Percentiles rank a stretch among this genome's conserved stretches.
phyloP scores from a whole-genome alignment of 23 red algal genomes.

The Rhodosorus marinus region DNA sequence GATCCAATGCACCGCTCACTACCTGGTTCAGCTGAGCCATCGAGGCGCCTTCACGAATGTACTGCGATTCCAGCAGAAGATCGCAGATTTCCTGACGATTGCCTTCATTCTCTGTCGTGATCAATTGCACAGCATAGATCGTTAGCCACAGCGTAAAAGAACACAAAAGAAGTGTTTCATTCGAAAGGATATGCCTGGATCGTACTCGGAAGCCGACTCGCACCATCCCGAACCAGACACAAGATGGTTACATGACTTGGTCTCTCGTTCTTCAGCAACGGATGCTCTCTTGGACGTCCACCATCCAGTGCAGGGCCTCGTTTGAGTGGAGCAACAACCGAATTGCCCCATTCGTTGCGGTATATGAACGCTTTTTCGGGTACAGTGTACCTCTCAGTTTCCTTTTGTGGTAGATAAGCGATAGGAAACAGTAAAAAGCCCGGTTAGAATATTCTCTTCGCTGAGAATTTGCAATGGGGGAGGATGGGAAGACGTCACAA shows the following conservation, averaged over 20 bases:
- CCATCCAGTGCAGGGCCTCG: conserved; percentile 53
- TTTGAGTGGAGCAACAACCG: conserved; percentile 52
- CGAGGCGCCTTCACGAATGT: conserved; percentile 49
- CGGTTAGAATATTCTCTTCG: no score
- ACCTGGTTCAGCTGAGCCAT: conserved; percentile 58
- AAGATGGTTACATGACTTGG: conserved; percentile 73
- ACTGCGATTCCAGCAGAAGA: conserved; percentile 51
- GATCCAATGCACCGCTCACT: conserved; percentile 56
- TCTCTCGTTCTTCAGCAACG: conserved; percentile 54
- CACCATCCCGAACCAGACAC: conserved; percentile 63
- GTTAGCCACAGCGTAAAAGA: no score
- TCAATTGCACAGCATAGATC: no score
- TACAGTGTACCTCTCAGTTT: conserved; percentile 36
- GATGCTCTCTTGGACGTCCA: conserved; percentile 48
- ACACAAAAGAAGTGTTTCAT: no score
- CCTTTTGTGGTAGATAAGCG: conserved; percentile 59
- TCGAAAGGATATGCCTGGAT: no score
- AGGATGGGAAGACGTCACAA: no score
- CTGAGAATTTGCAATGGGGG: no score
- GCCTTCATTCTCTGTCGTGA: no score
- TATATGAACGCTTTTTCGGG: conserved; percentile 43
- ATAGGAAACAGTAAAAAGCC: no score
- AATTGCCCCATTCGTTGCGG: conserved; percentile 42
- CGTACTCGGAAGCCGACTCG: conserved; percentile 27
- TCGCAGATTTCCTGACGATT: conserved; percentile 59